A percentile compares a stretch with the other conserved stretches of the same genome.
Conservation (phyloP, 805 yeast species). For the Yarrowia bubula region DNA sequence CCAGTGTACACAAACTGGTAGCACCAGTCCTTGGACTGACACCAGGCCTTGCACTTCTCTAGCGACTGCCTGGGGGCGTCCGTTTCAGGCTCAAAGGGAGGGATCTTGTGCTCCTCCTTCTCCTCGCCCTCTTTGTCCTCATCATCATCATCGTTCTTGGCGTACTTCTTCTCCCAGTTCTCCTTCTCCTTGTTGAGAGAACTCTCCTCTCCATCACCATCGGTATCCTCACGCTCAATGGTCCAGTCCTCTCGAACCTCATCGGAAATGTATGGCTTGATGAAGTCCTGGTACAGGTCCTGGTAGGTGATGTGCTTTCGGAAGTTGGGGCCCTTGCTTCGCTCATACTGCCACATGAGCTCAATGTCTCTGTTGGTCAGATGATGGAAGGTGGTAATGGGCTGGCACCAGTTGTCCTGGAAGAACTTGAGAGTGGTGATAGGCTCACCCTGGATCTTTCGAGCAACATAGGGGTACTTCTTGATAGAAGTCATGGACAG, state of each 20-base stretch:
- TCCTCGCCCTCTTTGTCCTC: not conserved
- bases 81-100: not conserved
- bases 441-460: constrained; percentile 40
- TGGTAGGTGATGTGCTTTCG: constrained; percentile 36
- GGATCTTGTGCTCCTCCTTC: not conserved
- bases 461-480: constrained; percentile 28
- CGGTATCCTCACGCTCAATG: constrained; percentile 17
- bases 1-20: constrained; percentile 15
- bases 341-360: constrained; percentile 41
- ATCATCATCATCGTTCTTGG: not conserved
- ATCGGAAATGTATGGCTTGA: constrained; percentile 30
- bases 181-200: constrained; percentile 8
- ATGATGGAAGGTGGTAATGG: constrained; percentile 40
- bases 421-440: constrained; percentile 29
- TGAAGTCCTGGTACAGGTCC: constrained; percentile 36
- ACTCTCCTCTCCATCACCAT: constrained; percentile 8
- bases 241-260: constrained; percentile 18
- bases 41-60: constrained; percentile 6
- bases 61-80: constrained; percentile 11
- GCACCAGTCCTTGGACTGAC: constrained; percentile 11
- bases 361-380: constrained; percentile 36
- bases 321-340: constrained; percentile 30
- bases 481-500: constrained; percentile 29
- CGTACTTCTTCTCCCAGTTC: constrained; percentile 3
- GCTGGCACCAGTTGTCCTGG: constrained; percentile 36